phyloP scores from a whole-genome alignment of 257 asterid genomes.

The Capsicum chinense region DNA sequence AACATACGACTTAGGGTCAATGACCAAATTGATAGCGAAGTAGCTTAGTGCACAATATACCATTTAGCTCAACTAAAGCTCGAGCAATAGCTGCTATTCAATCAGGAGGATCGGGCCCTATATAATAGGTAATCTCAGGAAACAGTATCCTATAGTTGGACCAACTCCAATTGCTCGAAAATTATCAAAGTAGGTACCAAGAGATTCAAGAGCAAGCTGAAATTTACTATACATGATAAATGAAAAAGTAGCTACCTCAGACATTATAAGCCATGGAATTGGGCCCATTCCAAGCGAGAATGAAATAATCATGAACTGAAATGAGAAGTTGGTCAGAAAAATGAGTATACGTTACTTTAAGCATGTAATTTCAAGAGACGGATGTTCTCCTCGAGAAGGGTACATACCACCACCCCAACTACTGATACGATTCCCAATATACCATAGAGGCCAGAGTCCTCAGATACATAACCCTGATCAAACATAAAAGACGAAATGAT shows the following conservation, averaged over 20 bases:
- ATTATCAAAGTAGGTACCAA: background rate
- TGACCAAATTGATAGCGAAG: background rate
- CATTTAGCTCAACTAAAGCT: background rate
- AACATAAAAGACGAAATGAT: background rate
- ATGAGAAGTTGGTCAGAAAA: constrained; percentile 31
- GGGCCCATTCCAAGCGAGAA: constrained; percentile 98
- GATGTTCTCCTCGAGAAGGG: background rate
- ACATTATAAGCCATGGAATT: constrained; percentile 96
- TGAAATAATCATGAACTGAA: constrained; percentile 66
- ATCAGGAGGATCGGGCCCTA: too few relatives aligned
- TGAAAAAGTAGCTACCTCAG: constrained; percentile 68
- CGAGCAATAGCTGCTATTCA: background rate
- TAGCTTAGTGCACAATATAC: background rate
- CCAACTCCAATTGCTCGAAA: background rate
- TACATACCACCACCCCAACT: constrained; percentile 59
- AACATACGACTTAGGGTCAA: background rate
- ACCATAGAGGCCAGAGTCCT: constrained; percentile 53
- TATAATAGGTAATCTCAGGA: too few relatives aligned
- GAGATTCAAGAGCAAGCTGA: background rate
- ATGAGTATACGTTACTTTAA: background rate
- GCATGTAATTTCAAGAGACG: background rate
- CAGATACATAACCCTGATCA: constrained; percentile 55
- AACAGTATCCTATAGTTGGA: constrained; percentile 4
- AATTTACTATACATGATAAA: background rate
- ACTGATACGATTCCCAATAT: constrained; percentile 71